Evolutionary conservation across 192 early-diverging fungal genomes (phyloP).

Genomic region (Mortierella alpina): DNA sequence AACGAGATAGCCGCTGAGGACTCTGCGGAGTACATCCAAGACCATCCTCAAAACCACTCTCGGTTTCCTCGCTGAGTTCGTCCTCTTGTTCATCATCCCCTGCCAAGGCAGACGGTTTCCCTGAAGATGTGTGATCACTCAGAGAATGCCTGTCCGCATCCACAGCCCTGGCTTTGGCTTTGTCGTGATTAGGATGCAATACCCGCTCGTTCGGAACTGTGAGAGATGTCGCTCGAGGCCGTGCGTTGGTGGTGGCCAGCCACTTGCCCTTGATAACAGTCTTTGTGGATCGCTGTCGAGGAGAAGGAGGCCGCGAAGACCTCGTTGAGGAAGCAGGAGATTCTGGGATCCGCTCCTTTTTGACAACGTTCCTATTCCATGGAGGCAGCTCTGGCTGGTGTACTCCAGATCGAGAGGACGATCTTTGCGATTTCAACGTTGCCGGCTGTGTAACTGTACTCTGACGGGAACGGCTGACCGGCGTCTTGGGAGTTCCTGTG

Average conservation of each 20-base stretch:
- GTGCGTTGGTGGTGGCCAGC: neutral
- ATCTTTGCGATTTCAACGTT: neutral
- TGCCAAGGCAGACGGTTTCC: slow-evolving; percentile 1
- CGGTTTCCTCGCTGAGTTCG: slow-evolving; percentile 37
- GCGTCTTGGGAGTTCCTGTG: slow-evolving; percentile 9
- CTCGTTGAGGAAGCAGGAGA: neutral
- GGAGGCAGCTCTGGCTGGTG: slow-evolving; percentile 5
- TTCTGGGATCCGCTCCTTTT: slow-evolving; percentile 4
- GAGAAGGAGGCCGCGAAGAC: neutral
- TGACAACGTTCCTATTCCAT: slow-evolving; percentile 35
- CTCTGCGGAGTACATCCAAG: neutral
- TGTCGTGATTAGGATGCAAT: neutral
- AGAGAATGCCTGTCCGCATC: slow-evolving; percentile 5
- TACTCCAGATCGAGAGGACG: neutral
- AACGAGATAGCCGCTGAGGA: neutral
- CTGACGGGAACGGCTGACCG: slow-evolving; percentile 30
- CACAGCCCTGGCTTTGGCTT: neutral
- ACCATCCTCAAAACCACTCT: slow-evolving; percentile 17
- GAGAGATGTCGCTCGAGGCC: slow-evolving; percentile 32
- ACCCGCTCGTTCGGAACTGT: slow-evolving; percentile 9
- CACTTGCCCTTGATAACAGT: slow-evolving; percentile 2
- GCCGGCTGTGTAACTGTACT: slow-evolving; percentile 17
- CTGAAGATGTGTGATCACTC: slow-evolving; percentile 17
- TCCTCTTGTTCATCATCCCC: slow-evolving; percentile 19
- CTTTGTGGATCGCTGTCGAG: slow-evolving; percentile 12